These are phyloP conservation scores for Aspergillus egyptiacus DNA, from an alignment of 495 filamentous ascomycete species.

Conservation along the genomic window DNA sequence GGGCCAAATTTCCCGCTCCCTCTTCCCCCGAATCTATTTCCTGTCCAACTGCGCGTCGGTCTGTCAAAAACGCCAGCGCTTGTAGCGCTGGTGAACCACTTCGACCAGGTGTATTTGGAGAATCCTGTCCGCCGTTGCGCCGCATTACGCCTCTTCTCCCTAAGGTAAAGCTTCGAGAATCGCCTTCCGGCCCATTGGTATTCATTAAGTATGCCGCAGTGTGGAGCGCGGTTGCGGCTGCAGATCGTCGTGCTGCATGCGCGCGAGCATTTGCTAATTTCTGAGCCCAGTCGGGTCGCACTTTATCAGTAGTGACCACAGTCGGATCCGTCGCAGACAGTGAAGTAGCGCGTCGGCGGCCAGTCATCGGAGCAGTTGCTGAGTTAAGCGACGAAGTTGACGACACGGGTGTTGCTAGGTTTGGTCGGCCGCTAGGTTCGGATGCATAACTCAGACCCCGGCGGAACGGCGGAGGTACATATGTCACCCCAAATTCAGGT, in stretches of 20 bases:
- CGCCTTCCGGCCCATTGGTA: conserved; percentile 44
- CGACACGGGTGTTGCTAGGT: conserved; percentile 64
- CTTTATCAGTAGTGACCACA: conserved; percentile 85
- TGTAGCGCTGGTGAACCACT: conserved; percentile 44
- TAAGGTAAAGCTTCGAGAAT: conserved; percentile 42
- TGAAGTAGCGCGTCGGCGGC: conserved; percentile 68
- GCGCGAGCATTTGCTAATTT: conserved; percentile 81
- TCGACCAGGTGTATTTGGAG: conserved; percentile 29
- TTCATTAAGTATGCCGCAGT: conserved; percentile 92
- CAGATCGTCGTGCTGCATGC: conserved; percentile 78
- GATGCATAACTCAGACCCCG: conserved; percentile 69
- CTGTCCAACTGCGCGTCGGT: conserved; percentile 33
- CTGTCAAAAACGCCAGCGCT: conserved; percentile 47
- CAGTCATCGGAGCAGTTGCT: conserved; percentile 25
- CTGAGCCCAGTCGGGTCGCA: conserved; percentile 90
- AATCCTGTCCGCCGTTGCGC: conserved; percentile 28
- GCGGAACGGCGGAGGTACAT: conserved; percentile 81
- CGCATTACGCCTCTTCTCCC: conserved; percentile 44
- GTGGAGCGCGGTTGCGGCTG: conserved; percentile 89
- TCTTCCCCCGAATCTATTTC: conserved; percentile 41
- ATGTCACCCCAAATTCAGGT: conserved; percentile 91
- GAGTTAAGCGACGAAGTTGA: conserved; percentile 51
- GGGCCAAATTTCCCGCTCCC: conserved; percentile 36
- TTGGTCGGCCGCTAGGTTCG: conserved; percentile 36
- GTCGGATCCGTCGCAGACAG: conserved; percentile 71